Conservation (phyloP, 495 filamentous ascomycete genomes). For the Xylaria curta region DNA sequence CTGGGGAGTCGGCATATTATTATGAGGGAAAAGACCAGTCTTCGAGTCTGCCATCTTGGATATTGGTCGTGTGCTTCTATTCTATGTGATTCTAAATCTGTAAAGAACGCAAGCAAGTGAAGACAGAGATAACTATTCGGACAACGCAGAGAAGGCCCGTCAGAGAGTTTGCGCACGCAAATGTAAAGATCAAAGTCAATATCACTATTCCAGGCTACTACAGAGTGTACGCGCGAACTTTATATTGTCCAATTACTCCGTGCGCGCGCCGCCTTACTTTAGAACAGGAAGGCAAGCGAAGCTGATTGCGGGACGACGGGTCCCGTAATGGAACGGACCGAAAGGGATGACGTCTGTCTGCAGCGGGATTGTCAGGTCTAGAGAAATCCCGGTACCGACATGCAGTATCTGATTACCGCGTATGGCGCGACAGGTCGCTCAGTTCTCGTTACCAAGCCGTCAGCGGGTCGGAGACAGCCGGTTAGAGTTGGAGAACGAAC, state of each 20-base stretch:
- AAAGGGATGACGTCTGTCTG: conserved; percentile 36
- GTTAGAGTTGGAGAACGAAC: conserved; percentile 12
- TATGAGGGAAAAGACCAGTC: conserved; percentile 64
- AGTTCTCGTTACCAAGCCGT: background rate
- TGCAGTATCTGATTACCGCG: conserved; percentile 7
- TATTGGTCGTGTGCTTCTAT: background rate
- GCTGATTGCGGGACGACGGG: background rate
- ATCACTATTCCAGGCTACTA: background rate
- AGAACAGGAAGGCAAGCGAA: background rate
- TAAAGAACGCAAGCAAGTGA: background rate
- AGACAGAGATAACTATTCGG: background rate
- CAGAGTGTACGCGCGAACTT: background rate
- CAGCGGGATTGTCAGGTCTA: conserved; percentile 24
- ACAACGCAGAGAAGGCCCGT: background rate
- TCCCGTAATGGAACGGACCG: conserved; percentile 4
- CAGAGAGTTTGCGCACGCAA: background rate
- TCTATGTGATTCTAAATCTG: background rate
- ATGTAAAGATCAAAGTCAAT: background rate
- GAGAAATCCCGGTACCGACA: conserved; percentile 11
- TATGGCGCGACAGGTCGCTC: background rate
- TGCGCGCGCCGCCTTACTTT: background rate
- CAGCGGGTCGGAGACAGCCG: background rate
- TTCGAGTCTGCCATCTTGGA: conserved; percentile 53
- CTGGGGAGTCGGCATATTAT: conserved; percentile 65
- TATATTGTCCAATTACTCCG: background rate